A percentile compares a stretch with the other conserved stretches of the same genome.
Evolutionary conservation across 805 yeast species (phyloP).

Genomic region (Cyberlindnera bimundalis): DNA sequence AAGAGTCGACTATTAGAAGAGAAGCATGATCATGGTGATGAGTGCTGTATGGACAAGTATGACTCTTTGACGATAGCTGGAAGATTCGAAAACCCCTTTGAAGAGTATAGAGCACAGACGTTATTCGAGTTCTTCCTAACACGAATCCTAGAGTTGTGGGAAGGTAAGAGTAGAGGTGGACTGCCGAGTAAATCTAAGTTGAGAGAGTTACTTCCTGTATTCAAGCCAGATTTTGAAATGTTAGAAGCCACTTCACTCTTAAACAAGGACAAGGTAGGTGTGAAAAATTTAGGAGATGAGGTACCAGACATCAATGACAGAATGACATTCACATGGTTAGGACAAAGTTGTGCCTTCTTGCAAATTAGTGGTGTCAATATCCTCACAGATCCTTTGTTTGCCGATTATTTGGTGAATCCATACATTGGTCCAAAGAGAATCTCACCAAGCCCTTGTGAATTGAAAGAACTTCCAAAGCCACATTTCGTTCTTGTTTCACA

Average conservation of each 20-base stretch:
- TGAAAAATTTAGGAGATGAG: constrained; percentile 13
- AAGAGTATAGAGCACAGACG: constrained; percentile 87
- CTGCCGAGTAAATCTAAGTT: constrained; percentile 48
- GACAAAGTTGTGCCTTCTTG: constrained; percentile 81
- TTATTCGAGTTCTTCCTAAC: constrained; percentile 78
- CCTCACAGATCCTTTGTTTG: constrained; percentile 82
- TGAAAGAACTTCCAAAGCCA: constrained; percentile 62
- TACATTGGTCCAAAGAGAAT: constrained; percentile 80
- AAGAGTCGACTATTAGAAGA: constrained; percentile 6
- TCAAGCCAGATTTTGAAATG: constrained; percentile 43
- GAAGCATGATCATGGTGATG: constrained; percentile 1
- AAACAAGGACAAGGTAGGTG: constrained; percentile 4
- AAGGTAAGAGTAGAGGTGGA: constrained; percentile 54
- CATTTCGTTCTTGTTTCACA: constrained; percentile 81
- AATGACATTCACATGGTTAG: constrained; percentile 82
- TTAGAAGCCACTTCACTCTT: constrained; percentile 20
- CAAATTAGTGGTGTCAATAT: constrained; percentile 71
- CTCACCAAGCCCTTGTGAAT: constrained; percentile 67
- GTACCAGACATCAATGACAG: constrained; percentile 41
- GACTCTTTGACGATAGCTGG: constrained; percentile 60
- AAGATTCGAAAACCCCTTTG: constrained; percentile 85
- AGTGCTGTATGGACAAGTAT: constrained; percentile 31
- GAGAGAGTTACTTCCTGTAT: constrained; percentile 54
- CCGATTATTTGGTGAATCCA: constrained; percentile 57
- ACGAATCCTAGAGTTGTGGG: constrained; percentile 67